Base-by-base conservation (phyloP, 441 rosid genomes). In the Sinapis alba region DNA sequence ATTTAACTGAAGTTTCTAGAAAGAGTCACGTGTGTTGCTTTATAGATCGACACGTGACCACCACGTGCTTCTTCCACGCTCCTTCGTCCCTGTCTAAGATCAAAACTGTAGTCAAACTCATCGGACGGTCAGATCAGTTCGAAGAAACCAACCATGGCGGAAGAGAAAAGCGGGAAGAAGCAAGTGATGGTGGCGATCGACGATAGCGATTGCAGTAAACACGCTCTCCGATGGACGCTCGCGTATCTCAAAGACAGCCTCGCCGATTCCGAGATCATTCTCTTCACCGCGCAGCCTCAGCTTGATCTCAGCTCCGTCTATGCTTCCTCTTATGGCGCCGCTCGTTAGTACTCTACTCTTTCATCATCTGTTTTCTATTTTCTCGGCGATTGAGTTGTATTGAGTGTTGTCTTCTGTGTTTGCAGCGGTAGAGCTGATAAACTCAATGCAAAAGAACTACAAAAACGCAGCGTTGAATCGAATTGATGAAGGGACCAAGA, bases 101-200 rank as follows among this genome's bases (percentile, higher is more conserved):
- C 23, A 47, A 47, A 16, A 47, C 53, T 45, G 15, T 20, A 53
- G 26, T 26, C 61, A 56, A 24, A 56, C 30, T 57, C 4, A 53
- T 20, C 27, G 0, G 23, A 50, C 30, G 66, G 13, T 38, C 45
- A n/a, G 12, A 57, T 32, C 73, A 47, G 4, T 11, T 21, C 38
- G 56, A 62, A 30, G 69, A 71, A 54, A 61, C 5, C 5, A 54
- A 61, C 5, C 5, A 73, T 74, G 80, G 74, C 68, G 3, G 75
- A 82, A 69, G 83, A 72, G 63, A 62, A 56, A 70, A 68, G 69
- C 18, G 47, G 62, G 83, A 79, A 77, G 82, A 83, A 80, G 87
- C 82, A 86, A 74, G 85, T 88, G 78, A 88, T 90, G 94, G 87
- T 90, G 65, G 89, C 88, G 11, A 83, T 92, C 0, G 97, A 87